Percentiles rank a stretch among this genome's conserved stretches.
phyloP scores from a whole-genome alignment of 78 protist genomes.

The Tieghemostelium lacteum region DNA sequence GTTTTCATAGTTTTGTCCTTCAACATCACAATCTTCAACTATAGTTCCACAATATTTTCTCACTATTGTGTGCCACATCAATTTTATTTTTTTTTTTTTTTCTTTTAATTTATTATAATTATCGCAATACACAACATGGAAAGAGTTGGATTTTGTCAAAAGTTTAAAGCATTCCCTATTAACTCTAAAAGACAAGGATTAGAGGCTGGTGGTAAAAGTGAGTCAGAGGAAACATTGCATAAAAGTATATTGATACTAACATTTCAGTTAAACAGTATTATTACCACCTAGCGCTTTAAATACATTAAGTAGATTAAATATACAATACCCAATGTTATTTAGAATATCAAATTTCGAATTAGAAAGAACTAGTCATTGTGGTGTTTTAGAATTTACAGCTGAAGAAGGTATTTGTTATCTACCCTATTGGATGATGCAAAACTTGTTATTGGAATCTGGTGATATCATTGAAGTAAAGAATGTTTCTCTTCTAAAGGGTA shows the following conservation, averaged over 20 bases:
- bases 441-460: constrained; percentile 61
- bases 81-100: too few species aligned
- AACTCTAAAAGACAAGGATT: constrained; percentile 8
- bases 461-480: constrained; percentile 58
- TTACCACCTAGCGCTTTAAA: constrained; percentile 77
- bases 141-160: constrained; percentile 43
- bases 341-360: constrained; percentile 71
- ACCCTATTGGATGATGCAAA: constrained; percentile 91
- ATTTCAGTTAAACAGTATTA: constrained; percentile 18
- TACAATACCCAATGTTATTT: constrained; percentile 80
- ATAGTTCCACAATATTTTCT: too few species aligned
- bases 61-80: too few species aligned
- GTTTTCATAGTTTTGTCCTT: too few species aligned
- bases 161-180: constrained; percentile 33
- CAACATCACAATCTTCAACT: too few species aligned
- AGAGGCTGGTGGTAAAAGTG: constrained; percentile 80
- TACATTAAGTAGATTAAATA: constrained; percentile 60
- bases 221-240: background rate
- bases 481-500: constrained; percentile 77
- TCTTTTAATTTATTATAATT: too few species aligned
- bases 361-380: constrained; percentile 78
- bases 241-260: background rate
- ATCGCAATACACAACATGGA: too few species aligned
- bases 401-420: constrained; percentile 87
- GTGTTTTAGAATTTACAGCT: constrained; percentile 92